Evolutionary conservation across 768 basidiomycete genomes (phyloP), one percentile per base, ranked within the genome.

Genomic region (Zangia roseola): DNA sequence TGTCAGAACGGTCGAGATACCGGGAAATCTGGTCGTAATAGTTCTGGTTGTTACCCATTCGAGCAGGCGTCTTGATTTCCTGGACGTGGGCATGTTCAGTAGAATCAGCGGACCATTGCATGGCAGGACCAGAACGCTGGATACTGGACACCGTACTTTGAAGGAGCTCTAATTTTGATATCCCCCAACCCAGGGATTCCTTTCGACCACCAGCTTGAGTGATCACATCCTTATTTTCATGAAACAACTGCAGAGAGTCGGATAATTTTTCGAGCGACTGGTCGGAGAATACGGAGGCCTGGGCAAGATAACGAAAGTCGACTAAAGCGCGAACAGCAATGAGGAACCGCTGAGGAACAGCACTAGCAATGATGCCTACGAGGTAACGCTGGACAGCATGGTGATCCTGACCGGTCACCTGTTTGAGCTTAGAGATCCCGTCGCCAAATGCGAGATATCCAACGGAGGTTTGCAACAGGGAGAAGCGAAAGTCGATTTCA

Each of bases 231-330:
- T 74, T 74, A 55, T 73, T 57, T 3, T 43, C 25, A 49, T 78
- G 74, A 50, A 77, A 78, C 1, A 17, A 16, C 1, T 50, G 12
- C 1, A 74, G 61, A 0, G 67, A 59, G 0, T 57, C 47, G 0
- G 63, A 45, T 0, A 79, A 46, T 3, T 44, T 25, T 0, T 33
- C 20, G 0, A 76, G 64, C 2, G 69, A 70, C 21, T 52, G 34
- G 2, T 54, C 50, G 1, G 66, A 59, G 43, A 75, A 75, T 5
- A 59, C 12, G 0, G 63, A 60, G 48, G 69, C 71, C 38, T 70
- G 70, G 0, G 72, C 68, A 10, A 69, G 46, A 47, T 68, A 74
- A 7, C 74, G 44, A 49, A 76, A 77, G 51, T 77, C 70, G 1
- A 77, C 53, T 1, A 74, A 20, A 0, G 60, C 68, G 1, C 67